Conservation (phyloP, 495 filamentous ascomycete genomes). For the Amorphotheca resinae region DNA sequence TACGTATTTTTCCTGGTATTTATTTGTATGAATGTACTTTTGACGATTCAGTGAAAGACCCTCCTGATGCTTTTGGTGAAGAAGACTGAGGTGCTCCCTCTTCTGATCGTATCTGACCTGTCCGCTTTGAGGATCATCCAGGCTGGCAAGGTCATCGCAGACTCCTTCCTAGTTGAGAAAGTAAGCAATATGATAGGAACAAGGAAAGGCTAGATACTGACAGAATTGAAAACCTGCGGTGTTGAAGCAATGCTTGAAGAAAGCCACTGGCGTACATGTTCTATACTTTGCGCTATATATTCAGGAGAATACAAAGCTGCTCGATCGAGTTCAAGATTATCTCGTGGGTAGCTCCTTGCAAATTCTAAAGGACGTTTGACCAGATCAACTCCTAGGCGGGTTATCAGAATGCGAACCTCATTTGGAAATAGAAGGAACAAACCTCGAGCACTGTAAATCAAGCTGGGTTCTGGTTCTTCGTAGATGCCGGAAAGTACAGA, state of each 20-base stretch:
- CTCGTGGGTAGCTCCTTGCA: neutral
- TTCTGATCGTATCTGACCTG: neutral
- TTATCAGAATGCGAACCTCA: neutral
- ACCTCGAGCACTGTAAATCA: constrained; percentile 3
- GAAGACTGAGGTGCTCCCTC: neutral
- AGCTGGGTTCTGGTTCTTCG: neutral
- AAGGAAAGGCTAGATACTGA: neutral
- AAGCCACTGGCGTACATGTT: too few relatives aligned
- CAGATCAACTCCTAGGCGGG: constrained; percentile 6
- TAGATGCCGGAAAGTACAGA: constrained; percentile 7
- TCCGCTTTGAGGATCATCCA: neutral
- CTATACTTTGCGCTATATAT: neutral
- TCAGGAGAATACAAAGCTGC: neutral
- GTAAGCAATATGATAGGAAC: neutral
- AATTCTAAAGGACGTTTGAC: neutral
- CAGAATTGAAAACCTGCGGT: neutral
- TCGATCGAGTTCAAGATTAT: neutral
- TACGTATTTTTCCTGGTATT: neutral
- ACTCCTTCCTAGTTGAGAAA: neutral
- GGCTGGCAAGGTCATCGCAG: neutral
- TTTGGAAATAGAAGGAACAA: neutral
- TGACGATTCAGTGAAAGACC: neutral
- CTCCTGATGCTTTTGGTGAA: neutral
- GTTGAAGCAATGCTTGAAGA: neutral
- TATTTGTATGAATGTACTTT: neutral